Conservation (phyloP, 495 filamentous ascomycete species). For the Penicillium robsamsonii region DNA sequence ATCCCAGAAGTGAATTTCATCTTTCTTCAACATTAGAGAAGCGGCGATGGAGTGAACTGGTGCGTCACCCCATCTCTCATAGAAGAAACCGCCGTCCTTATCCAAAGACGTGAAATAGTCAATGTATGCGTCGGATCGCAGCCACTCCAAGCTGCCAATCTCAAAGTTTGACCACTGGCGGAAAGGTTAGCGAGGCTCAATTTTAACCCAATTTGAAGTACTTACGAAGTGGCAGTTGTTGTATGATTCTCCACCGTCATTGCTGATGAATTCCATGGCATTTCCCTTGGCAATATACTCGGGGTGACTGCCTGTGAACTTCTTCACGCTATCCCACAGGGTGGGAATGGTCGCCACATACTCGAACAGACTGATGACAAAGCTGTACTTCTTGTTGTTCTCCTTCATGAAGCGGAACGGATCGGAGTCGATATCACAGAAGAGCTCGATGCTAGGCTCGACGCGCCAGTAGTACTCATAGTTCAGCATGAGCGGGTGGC, state of each 20-base stretch:
- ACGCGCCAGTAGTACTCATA: conserved; percentile 95
- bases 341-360: conserved; percentile 95
- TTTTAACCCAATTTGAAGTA: conserved; percentile 13
- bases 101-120: conserved; percentile 82
- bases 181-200: conserved; percentile 4
- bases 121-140: conserved; percentile 72
- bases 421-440: conserved; percentile 80
- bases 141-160: conserved; percentile 80
- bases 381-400: conserved; percentile 87
- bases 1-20: conserved; percentile 96
- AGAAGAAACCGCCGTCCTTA: conserved; percentile 85
- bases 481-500: conserved; percentile 73
- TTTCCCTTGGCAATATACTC: conserved; percentile 84
- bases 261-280: conserved; percentile 86
- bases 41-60: conserved; percentile 95
- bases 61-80: conserved; percentile 89
- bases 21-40: conserved; percentile 77
- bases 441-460: conserved; percentile 84
- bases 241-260: conserved; percentile 84
- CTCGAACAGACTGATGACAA: conserved; percentile 87
- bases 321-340: conserved; percentile 89
- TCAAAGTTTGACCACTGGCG: conserved; percentile 89
- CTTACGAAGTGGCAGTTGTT: conserved; percentile 96
- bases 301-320: conserved; percentile 83
- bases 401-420: conserved; percentile 86